Base-by-base conservation (phyloP, 768 basidiomycete species). In the Neoboletus subvelutipes region DNA sequence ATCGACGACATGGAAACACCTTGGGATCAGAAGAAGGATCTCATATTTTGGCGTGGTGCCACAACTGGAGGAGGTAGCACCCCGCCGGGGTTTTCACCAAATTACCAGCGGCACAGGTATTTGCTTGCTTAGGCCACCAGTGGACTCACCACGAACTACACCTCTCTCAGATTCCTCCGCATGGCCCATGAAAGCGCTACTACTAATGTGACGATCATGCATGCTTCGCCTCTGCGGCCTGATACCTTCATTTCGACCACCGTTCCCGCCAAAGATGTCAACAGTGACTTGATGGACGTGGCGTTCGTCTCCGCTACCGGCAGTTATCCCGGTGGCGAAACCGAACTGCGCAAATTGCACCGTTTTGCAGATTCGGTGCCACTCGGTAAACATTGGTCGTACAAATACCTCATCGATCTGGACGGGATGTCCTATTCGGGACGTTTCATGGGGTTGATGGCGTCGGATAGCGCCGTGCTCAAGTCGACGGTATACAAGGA, bases 371-470 rank as follows among this genome's bases (percentile, higher is more conserved):
- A 90, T 50, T 78, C 89, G 1, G 92, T 91, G 1, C 87, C 88
- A 3, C 76, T 98, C 1, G 92, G 92, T 7, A 81, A 85, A 54
- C 88, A 94, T 66, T 98, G 95, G 95, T 78, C 86, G 56, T 92
- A 94, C 77, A 96, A 97, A 76, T 93, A 95, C 67, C 78, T 96
- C 36, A 73, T 95, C 59, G 95, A 98, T 72, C 73, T 98, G 55
- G 95, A 97, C 66, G 95, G 96, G 17, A 95, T 94, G 90, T 88
- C 91, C 20, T 98, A 98, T 72, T 93, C 89, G 28, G 95, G 88
- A 3, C 80, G 93, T 13, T 94, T 97, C 71, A 85, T 93, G 80
- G 81, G 87, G 1, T 85, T 92, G 67, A 72, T 94, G 64, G 88
- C 87, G 42, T 94, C 89, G 52, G 93, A 96, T 70, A 92, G 92